phyloP scores from a whole-genome alignment of 208 protist species.

The Giardia duodenalis region DNA sequence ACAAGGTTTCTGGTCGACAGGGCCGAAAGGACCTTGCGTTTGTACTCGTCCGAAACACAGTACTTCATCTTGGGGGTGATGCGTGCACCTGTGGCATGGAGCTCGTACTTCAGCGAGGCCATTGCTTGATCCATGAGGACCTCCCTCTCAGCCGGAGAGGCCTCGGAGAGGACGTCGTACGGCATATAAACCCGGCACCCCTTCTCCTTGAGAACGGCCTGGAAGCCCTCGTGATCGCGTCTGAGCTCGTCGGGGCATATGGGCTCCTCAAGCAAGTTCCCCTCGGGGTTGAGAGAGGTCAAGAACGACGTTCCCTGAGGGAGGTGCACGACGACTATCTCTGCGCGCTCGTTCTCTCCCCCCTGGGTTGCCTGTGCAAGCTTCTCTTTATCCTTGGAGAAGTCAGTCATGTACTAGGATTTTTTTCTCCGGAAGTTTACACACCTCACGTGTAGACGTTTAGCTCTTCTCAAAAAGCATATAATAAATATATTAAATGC shows the following conservation, averaged over 20 bases:
- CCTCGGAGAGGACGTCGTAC: background rate
- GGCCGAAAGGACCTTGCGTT: conserved; percentile 32
- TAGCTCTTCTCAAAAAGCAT: no score
- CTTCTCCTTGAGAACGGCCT: background rate
- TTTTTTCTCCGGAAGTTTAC: no score
- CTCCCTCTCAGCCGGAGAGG: background rate
- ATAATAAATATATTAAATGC: no score
- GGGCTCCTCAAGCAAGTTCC: conserved; percentile 24
- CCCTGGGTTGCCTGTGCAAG: background rate
- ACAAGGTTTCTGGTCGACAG: conserved; percentile 46
- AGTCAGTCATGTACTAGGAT: no score
- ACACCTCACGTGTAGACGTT: no score
- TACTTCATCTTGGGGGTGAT: background rate
- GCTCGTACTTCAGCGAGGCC: background rate
- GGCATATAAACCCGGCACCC: background rate
- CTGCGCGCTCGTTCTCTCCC: conserved; percentile 9
- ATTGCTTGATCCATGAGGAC: conserved; percentile 1
- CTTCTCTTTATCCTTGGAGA: no score
- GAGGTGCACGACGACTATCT: conserved; percentile 19
- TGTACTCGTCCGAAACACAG: conserved; percentile 48
- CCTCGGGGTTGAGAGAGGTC: conserved; percentile 24
- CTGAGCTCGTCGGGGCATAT: background rate
- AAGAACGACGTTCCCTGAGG: background rate
- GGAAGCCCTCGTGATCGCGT: background rate
- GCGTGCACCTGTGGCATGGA: background rate